Evolutionary conservation across 495 filamentous ascomycete species (phyloP), one percentile per base, ranked within the genome.

Genomic region (Neurospora terricola): DNA sequence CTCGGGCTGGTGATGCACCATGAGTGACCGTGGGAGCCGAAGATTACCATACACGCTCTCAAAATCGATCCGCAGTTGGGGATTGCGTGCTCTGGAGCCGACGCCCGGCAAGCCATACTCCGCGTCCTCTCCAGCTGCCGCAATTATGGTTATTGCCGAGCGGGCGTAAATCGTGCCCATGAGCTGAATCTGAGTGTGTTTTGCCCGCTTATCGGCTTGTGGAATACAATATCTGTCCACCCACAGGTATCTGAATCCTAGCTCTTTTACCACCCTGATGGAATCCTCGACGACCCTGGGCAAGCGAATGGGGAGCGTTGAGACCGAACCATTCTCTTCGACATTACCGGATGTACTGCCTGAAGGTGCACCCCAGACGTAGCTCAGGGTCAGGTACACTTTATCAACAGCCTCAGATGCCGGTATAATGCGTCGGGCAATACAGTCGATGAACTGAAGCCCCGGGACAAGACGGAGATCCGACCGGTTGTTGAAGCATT

Each of bases 71-170:
- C 69, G 12, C 43, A 72, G 9, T 36, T 10, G 69, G 74, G 18
- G 43, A 4, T 59, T 39, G 27, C 72, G 38, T 11, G 30, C 38
- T 37, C 34, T 74, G 5, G 2, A 12, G n/a, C 43, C 71, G 18
- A 82, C 76, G 0, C 81, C 82, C 1, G 82, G 80, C 0, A 83
- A 71, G 1, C 81, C 80, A 38, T 77, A 75, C n/a, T 48, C 40
- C 36, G 75, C 54, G 34, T 76, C 79, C 2, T 74, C 38, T 9
- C 82, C 80, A 21, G 75, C 76, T 18, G 78, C 82, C 39, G 76
- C 78, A 34, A 83, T 69, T 16, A 83, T 78, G 7, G 81, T 82
- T 9, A 80, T 45, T 0, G 36, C 37, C 7, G 73, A 77, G 18
- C 39, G 70, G 14, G 48, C 38, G 68, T 83, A 83, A 12, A 83